Percentiles rank a stretch among this genome's conserved stretches.
Evolutionary conservation across 352 stramenopile genomes (phyloP).

Genomic region (Globisporangium heterothallicum): DNA sequence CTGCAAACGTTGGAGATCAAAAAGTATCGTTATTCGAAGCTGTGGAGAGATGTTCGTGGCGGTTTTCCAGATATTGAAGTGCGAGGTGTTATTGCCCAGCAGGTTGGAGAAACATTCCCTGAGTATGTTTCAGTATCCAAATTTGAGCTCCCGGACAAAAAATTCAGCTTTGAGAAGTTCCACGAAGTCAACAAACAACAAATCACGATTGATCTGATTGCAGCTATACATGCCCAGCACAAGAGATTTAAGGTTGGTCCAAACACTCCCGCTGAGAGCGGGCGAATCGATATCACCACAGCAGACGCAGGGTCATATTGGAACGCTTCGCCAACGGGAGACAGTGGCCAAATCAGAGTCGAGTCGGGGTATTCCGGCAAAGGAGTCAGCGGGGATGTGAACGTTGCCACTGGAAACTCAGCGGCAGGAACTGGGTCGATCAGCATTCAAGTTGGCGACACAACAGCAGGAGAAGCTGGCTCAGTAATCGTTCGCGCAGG

Average conservation of each 20-base stretch:
- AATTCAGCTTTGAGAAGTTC: conserved; percentile 87
- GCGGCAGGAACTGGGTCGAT: background rate
- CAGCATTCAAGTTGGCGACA: background rate
- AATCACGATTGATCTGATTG: conserved; percentile 89
- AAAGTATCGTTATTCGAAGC: conserved; percentile 88
- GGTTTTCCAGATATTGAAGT: conserved; percentile 69
- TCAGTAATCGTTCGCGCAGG: background rate
- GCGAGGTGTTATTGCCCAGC: conserved; percentile 92
- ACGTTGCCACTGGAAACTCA: background rate
- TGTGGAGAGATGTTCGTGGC: conserved; percentile 86
- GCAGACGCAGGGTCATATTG: conserved; percentile 33
- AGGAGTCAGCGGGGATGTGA: conserved; percentile 19
- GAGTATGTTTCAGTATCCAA: conserved; percentile 89
- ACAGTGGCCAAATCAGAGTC: conserved; percentile 29
- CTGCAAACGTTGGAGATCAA: conserved; percentile 86
- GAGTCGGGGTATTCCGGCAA: conserved; percentile 27
- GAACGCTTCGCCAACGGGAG: conserved; percentile 25
- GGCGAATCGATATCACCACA: conserved; percentile 38
- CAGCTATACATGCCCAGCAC: conserved; percentile 84
- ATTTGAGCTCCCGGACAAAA: conserved; percentile 84
- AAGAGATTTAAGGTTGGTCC: conserved; percentile 55
- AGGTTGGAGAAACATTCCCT: conserved; percentile 73
- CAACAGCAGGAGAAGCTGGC: background rate
- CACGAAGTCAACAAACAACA: conserved; percentile 93
- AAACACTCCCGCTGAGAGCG: conserved; percentile 38